phyloP scores from a whole-genome alignment of 2,329 filamentous ascomycete species.

The Exophiala sideris region DNA sequence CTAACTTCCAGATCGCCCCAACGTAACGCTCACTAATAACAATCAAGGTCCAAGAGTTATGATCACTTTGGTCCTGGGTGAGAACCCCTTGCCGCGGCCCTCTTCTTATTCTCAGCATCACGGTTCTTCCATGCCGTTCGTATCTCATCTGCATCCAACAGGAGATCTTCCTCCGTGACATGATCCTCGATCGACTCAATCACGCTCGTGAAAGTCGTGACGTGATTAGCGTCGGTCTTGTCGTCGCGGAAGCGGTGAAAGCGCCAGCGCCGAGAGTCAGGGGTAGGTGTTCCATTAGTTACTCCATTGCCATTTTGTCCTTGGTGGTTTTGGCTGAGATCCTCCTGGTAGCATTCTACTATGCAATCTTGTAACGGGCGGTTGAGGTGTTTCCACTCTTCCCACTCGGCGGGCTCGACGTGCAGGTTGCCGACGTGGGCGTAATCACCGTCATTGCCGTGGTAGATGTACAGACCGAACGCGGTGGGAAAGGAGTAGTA shows the following conservation, averaged over 20 bases:
- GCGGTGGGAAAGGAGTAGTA: constrained; percentile 70
- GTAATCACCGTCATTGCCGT: constrained; percentile 60
- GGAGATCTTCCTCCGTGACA: constrained; percentile 77
- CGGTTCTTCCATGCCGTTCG: constrained; percentile 75
- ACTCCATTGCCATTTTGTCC: constrained; percentile 1
- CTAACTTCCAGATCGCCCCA: too few species aligned
- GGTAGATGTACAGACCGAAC: constrained; percentile 69
- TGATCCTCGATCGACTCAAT: constrained; percentile 84
- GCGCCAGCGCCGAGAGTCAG: constrained; percentile 57
- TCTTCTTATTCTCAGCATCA: constrained; percentile 29
- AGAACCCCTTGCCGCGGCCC: constrained; percentile 2
- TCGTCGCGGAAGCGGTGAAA: constrained; percentile 89
- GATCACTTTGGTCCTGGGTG: constrained; percentile 1
- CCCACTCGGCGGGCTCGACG: constrained; percentile 77
- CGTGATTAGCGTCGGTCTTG: constrained; percentile 87
- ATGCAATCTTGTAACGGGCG: constrained; percentile 82
- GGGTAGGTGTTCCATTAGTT: background rate
- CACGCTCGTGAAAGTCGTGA: constrained; percentile 77
- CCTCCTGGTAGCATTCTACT: constrained; percentile 83
- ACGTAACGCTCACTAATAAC: background rate
- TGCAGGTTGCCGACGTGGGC: constrained; percentile 64
- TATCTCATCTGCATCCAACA: constrained; percentile 66
- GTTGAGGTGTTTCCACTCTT: constrained; percentile 67
- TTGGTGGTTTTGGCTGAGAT: constrained; percentile 2
- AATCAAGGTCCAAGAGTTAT: background rate